phyloP scores from a whole-genome alignment of 768 basidiomycete genomes.

The Kwoniella newhampshirensis region DNA sequence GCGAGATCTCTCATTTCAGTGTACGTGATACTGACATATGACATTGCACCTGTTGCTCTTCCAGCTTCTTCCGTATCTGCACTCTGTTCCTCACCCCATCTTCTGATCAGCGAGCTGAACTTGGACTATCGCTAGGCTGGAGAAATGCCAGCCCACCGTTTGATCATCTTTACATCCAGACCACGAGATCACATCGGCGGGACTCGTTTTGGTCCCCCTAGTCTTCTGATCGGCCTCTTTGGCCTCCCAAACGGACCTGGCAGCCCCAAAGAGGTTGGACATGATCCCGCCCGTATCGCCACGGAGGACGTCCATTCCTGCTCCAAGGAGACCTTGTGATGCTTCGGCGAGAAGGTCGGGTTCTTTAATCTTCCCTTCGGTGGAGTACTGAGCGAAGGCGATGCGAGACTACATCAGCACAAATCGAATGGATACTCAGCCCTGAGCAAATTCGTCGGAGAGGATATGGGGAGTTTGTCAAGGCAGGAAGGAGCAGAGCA shows the following conservation, averaged over 20 bases:
- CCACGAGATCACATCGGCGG: constrained; percentile 69
- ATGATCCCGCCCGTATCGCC: constrained; percentile 31
- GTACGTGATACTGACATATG: constrained; percentile 40
- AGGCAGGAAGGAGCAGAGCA: neutral
- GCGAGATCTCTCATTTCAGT: neutral
- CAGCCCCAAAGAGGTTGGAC: constrained; percentile 61
- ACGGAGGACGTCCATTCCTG: constrained; percentile 64
- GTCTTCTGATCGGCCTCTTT: constrained; percentile 61
- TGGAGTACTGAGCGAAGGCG: constrained; percentile 64
- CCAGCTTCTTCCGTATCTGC: constrained; percentile 57
- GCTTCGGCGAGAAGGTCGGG: constrained; percentile 83
- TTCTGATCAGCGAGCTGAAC: neutral
- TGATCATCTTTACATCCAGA: constrained; percentile 57
- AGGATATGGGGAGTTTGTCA: neutral
- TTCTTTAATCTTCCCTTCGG: constrained; percentile 92
- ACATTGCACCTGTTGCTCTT: constrained; percentile 58
- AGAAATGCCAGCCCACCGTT: constrained; percentile 32
- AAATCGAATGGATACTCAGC: neutral
- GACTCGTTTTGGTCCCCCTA: constrained; percentile 64
- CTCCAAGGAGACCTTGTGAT: constrained; percentile 74
- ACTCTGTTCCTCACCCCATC: constrained; percentile 18
- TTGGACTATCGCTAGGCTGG: too few species aligned
- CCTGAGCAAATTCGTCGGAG: neutral
- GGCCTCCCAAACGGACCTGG: constrained; percentile 71
- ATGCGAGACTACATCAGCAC: neutral